These are phyloP conservation scores for Amauroascus verrucosus DNA, from an alignment of 2,329 filamentous ascomycete species.

Conservation along the genomic window DNA sequence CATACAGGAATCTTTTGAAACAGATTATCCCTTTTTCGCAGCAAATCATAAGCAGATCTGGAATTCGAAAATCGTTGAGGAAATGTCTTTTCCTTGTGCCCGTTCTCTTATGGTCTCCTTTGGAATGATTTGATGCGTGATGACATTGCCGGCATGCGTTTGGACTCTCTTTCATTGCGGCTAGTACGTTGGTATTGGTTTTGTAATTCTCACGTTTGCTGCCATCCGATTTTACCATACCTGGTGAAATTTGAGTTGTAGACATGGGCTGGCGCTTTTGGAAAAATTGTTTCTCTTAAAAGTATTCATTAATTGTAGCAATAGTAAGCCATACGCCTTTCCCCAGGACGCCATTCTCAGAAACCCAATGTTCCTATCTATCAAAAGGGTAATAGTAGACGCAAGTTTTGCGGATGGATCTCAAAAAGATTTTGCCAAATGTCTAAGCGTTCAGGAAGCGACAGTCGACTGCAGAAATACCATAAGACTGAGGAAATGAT, in stretches of 20 bases:
- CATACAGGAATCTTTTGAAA: not conserved
- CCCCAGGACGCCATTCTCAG: too few species aligned
- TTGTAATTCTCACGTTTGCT: too few species aligned
- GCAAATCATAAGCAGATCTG: slow-evolving; percentile 6
- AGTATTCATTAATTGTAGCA: too few species aligned
- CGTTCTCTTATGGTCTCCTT: not conserved
- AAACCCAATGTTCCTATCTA: not conserved
- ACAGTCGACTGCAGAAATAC: not conserved
- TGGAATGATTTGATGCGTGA: slow-evolving; percentile 2
- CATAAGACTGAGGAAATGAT: slow-evolving; percentile 1
- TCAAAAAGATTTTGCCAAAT: not conserved
- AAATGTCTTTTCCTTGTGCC: not conserved
- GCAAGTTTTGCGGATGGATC: not conserved
- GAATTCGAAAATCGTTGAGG: slow-evolving; percentile 9
- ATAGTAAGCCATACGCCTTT: not conserved
- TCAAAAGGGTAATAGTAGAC: not conserved
- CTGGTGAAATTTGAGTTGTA: too few species aligned
- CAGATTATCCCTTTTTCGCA: not conserved
- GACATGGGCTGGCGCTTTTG: too few species aligned
- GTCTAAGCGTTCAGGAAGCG: not conserved
- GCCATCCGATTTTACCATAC: too few species aligned
- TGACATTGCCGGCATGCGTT: not conserved
- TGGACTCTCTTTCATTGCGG: not conserved
- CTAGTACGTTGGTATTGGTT: too few species aligned
- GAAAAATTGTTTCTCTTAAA: too few species aligned